These are phyloP conservation scores for Scutellaria minor DNA, from an alignment of 257 asterid genomes.

Conservation along the genomic window DNA sequence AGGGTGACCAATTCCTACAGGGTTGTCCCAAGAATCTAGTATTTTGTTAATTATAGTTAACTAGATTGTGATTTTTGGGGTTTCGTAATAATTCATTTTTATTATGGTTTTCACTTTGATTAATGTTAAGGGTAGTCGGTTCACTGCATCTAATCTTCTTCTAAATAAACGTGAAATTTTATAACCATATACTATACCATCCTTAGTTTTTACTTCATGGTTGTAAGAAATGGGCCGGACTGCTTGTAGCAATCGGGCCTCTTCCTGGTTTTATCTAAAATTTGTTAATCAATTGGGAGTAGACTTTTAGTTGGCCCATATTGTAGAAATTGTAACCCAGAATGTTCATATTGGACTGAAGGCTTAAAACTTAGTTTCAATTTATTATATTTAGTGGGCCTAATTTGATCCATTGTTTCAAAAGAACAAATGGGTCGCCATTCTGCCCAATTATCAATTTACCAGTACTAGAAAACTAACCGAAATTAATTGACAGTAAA, in stretches of 20 bases:
- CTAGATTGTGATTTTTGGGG: slow-evolving; percentile 65
- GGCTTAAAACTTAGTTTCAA: too few species aligned
- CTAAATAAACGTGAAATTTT: slow-evolving; percentile 24
- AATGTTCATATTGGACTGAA: neutral
- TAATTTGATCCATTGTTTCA: neutral
- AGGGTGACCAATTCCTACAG: slow-evolving; percentile 22
- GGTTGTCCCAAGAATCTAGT: slow-evolving; percentile 47
- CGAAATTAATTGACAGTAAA: too few species aligned
- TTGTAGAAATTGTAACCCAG: too few species aligned
- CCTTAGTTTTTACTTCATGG: too few species aligned
- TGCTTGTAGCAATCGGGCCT: too few species aligned
- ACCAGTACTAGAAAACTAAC: too few species aligned
- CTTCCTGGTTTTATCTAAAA: too few species aligned
- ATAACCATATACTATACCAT: too few species aligned
- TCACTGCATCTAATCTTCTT: slow-evolving; percentile 53
- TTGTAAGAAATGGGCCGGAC: slow-evolving; percentile 6
- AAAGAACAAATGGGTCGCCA: too few species aligned
- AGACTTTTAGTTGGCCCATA: neutral
- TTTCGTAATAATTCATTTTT: slow-evolving; percentile 40
- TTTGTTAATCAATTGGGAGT: neutral
- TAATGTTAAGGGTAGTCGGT: slow-evolving; percentile 44
- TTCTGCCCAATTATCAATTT: too few species aligned
- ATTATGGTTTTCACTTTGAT: slow-evolving; percentile 37
- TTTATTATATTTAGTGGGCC: neutral
- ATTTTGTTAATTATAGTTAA: slow-evolving; percentile 36